Evolutionary conservation across 495 filamentous ascomycete genomes (phyloP).

Genomic region (Penicillium robsamsonii): DNA sequence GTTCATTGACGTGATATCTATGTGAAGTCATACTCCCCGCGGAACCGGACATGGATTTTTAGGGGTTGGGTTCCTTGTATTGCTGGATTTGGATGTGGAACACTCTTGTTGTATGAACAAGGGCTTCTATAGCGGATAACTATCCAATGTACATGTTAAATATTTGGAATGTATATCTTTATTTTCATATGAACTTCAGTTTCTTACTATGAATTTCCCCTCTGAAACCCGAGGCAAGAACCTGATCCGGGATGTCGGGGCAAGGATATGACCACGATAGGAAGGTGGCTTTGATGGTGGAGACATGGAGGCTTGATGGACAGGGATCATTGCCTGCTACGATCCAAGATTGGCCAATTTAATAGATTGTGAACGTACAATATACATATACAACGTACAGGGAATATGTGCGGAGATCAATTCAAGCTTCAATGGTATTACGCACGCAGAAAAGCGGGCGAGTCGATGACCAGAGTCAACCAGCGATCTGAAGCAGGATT

Average conservation of each 20-base stretch:
- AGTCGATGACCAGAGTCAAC: background rate
- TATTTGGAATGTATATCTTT: no score
- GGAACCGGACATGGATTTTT: background rate
- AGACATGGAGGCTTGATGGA: background rate
- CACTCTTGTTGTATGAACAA: no score
- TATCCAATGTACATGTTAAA: no score
- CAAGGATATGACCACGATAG: no score
- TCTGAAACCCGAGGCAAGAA: no score
- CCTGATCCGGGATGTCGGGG: no score
- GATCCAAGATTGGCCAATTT: no score
- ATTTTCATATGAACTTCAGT: no score
- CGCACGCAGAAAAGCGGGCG: slow-evolving; percentile 1
- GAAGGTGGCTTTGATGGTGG: no score
- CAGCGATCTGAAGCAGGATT: background rate
- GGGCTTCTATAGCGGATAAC: no score
- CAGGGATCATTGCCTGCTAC: background rate
- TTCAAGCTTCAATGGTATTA: slow-evolving; percentile 2
- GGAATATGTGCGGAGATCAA: slow-evolving; percentile 6
- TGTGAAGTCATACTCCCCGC: background rate
- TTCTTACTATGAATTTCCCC: no score
- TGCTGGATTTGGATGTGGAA: no score
- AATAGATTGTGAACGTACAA: background rate
- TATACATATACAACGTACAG: slow-evolving; percentile 7
- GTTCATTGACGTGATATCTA: background rate
- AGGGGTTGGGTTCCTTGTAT: background rate